phyloP scores from a whole-genome alignment of 441 rosid species.

The Gossypium trilobum region DNA sequence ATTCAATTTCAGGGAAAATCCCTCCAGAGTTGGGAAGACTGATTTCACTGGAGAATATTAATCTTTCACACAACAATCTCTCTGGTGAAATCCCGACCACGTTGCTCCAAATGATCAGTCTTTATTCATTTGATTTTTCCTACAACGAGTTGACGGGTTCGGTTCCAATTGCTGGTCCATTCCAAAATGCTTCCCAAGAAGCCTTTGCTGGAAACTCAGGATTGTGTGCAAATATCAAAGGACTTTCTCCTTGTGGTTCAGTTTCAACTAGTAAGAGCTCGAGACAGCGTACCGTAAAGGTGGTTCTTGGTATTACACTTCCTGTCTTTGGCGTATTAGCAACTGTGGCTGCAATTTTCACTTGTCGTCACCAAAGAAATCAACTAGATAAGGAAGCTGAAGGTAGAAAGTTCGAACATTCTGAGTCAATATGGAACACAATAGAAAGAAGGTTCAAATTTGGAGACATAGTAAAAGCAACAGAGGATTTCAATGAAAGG shows the following conservation, averaged over 20 bases:
- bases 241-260: constrained; percentile 33
- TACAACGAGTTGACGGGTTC: constrained; percentile 41
- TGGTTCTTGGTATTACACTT: not conserved
- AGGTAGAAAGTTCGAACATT: constrained; percentile 1
- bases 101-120: constrained; percentile 37
- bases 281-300: not conserved
- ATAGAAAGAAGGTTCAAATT: constrained; percentile 35
- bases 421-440: constrained; percentile 30
- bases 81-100: constrained; percentile 44
- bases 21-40: constrained; percentile 39
- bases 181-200: constrained; percentile 21
- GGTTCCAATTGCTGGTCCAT: constrained; percentile 32
- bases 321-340: not conserved
- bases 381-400: not conserved
- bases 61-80: constrained; percentile 46
- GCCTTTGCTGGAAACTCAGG: constrained; percentile 42
- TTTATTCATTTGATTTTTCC: constrained; percentile 42
- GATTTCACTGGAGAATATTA: constrained; percentile 33
- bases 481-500: constrained; percentile 38
- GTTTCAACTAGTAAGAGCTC: constrained; percentile 19
- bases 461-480: constrained; percentile 44
- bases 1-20: constrained; percentile 40
- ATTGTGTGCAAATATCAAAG: constrained; percentile 41
- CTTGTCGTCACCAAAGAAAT: not conserved
- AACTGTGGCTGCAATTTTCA: not conserved